A percentile compares a stretch with the other conserved stretches of the same genome.
phyloP scores from a whole-genome alignment of 1,284 basidiomycete genomes.

The Naganishia cerealis region DNA sequence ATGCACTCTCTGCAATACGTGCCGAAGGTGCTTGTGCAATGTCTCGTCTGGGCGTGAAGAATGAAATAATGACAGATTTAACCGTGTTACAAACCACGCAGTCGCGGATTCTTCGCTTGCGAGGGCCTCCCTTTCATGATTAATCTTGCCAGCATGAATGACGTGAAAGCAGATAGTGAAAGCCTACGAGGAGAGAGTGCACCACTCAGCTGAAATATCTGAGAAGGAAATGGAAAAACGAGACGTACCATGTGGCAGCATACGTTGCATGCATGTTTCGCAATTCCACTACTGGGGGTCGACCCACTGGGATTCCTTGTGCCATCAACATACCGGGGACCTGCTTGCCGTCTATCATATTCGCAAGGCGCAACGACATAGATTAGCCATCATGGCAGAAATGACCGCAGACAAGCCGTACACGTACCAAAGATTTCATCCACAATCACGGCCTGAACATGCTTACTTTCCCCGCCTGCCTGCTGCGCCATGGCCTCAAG shows the following conservation, averaged over 20 bases:
- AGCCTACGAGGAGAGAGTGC: conserved; percentile 47
- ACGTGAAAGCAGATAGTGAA: conserved; percentile 55
- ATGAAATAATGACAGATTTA: background rate
- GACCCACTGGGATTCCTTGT: conserved; percentile 81
- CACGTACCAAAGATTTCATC: conserved; percentile 76
- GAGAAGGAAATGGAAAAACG: background rate
- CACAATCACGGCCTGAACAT: conserved; percentile 79
- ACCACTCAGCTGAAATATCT: background rate
- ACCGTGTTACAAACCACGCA: conserved; percentile 11
- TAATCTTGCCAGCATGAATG: conserved; percentile 54
- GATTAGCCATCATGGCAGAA: background rate
- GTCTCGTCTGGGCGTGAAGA: no score
- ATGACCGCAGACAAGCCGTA: background rate
- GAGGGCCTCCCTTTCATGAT: conserved; percentile 36
- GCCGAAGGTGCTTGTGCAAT: no score
- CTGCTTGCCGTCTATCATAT: conserved; percentile 68
- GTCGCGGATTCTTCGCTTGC: conserved; percentile 26
- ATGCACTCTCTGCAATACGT: no score
- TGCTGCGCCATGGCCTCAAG: conserved; percentile 72
- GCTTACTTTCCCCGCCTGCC: conserved; percentile 66
- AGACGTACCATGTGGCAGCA: conserved; percentile 76
- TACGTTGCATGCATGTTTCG: conserved; percentile 95
- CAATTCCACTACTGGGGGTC: conserved; percentile 79
- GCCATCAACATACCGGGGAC: conserved; percentile 66
- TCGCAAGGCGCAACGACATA: background rate